A percentile compares a stretch with the other conserved stretches of the same genome.
Conservation (phyloP, 352 stramenopile genomes). For the Bremia lactucae region DNA sequence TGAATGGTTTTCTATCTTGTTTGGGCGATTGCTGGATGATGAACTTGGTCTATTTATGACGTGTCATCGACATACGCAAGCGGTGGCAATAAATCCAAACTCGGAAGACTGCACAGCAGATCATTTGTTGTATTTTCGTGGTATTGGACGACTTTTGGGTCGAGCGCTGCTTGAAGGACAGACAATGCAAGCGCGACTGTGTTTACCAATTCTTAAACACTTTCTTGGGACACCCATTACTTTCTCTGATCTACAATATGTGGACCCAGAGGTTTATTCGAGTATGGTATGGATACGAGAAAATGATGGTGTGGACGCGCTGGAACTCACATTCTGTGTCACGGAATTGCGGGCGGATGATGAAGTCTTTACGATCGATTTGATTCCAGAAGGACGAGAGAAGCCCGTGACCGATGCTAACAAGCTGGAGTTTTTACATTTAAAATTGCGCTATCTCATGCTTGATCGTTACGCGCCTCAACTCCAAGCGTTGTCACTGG, state of each 20-base stretch:
- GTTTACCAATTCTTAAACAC: conserved; percentile 70
- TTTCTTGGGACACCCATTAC: conserved; percentile 72
- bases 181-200: conserved; percentile 59
- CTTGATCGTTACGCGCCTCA: conserved; percentile 88
- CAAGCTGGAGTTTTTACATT: conserved; percentile 89
- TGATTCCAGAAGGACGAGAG: conserved; percentile 43
- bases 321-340: conserved; percentile 68
- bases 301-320: conserved; percentile 50
- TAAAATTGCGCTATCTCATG: conserved; percentile 93
- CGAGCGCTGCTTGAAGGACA: conserved; percentile 65
- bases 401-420: conserved; percentile 91
- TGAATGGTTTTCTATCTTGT: conserved; percentile 79
- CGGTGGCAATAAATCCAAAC: conserved; percentile 65
- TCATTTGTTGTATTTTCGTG: conserved; percentile 83
- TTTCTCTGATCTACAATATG: conserved; percentile 72
- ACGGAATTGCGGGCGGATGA: conserved; percentile 51
- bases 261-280: conserved; percentile 71
- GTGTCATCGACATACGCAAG: conserved; percentile 56
- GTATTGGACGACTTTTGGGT: conserved; percentile 56
- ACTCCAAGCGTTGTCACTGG: conserved; percentile 76
- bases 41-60: conserved; percentile 66
- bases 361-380: conserved; percentile 47
- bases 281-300: conserved; percentile 64
- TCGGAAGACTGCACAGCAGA: conserved; percentile 61
- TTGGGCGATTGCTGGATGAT: conserved; percentile 54